A percentile compares a stretch with the other conserved stretches of the same genome.
Conservation (phyloP, 306 rosid genomes). For the Cucurbita argyrosperma region DNA sequence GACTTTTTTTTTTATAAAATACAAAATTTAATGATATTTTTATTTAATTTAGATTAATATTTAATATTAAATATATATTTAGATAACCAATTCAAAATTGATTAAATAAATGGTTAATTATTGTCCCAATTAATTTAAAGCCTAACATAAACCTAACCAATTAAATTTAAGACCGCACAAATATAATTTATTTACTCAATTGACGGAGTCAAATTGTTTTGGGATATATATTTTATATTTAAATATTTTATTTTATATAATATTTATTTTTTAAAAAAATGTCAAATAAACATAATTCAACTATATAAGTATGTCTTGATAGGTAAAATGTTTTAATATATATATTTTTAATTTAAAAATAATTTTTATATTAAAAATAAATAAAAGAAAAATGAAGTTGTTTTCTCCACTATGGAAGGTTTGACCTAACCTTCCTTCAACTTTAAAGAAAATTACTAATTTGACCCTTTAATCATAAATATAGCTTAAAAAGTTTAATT, state of each 20-base stretch:
- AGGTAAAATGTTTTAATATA: no score
- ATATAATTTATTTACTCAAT: background rate
- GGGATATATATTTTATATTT: background rate
- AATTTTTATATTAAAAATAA: background rate
- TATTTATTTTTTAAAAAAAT: no score
- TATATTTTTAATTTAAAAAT: no score
- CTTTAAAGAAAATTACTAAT: background rate
- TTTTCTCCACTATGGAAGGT: background rate
- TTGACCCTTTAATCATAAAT: background rate
- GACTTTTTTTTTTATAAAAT: no score
- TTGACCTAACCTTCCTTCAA: background rate
- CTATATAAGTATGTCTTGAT: no score
- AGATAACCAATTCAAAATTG: no score
- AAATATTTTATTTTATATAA: background rate
- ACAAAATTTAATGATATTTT: no score
- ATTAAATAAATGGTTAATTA: no score
- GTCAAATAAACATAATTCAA: no score
- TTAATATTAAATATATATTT: no score
- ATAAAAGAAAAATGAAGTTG: background rate
- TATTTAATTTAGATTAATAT: no score
- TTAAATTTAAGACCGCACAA: background rate
- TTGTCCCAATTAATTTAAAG: background rate
- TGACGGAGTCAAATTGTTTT: background rate
- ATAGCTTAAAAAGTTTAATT: no score
- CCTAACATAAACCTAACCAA: background rate